These are phyloP conservation scores for Chlorella sp. DNA, from an alignment of 139 green algal genomes.

Conservation along the genomic window DNA sequence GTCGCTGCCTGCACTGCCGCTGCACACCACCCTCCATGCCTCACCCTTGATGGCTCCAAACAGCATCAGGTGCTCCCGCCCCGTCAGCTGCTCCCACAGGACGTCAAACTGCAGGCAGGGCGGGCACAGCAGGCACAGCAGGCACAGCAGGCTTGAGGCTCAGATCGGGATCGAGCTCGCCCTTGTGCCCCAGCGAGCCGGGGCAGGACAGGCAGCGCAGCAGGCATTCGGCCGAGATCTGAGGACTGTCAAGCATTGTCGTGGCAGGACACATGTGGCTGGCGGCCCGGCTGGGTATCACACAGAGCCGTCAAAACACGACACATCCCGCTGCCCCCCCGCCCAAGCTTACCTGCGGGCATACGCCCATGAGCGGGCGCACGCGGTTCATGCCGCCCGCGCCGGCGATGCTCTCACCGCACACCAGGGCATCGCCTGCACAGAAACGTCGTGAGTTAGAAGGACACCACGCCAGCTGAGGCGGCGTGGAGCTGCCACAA, in stretches of 20 bases:
- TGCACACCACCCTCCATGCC: too few relatives aligned
- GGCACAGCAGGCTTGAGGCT: neutral
- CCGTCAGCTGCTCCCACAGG: conserved; percentile 91
- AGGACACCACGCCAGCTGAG: neutral
- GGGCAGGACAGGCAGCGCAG: too few relatives aligned
- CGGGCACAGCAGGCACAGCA: neutral
- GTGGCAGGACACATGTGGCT: too few relatives aligned
- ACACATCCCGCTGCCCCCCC: too few relatives aligned
- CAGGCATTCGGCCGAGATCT: too few relatives aligned
- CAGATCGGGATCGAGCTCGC: too few relatives aligned
- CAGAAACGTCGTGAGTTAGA: neutral
- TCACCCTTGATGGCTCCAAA: conserved; percentile 90
- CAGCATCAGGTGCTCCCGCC: conserved; percentile 92
- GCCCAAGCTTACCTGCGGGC: conserved; percentile 69
- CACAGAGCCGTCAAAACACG: too few relatives aligned
- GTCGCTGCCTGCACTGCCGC: too few relatives aligned
- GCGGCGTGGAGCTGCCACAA: too few relatives aligned
- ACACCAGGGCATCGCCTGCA: conserved; percentile 82
- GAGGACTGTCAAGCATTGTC: too few relatives aligned
- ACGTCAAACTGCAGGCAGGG: conserved; percentile 86
- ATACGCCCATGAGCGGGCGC: conserved; percentile 86
- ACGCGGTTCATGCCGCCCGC: conserved; percentile 73
- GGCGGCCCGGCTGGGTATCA: too few relatives aligned
- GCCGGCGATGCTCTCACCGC: conserved; percentile 70
- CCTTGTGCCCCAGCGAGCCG: too few relatives aligned